phyloP scores from a whole-genome alignment of 2,329 filamentous ascomycete species.

The Claviceps paspali region DNA sequence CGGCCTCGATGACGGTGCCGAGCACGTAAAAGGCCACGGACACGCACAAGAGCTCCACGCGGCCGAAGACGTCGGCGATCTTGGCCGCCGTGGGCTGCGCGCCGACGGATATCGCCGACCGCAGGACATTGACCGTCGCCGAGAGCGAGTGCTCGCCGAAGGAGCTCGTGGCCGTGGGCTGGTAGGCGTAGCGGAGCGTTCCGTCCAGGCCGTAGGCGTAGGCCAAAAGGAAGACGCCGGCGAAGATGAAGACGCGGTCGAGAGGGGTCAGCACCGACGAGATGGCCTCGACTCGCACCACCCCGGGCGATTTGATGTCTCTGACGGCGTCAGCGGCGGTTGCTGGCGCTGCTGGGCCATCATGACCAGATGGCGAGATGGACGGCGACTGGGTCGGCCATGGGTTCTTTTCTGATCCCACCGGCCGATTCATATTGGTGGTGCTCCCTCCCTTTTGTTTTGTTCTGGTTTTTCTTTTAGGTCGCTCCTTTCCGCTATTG shows the following conservation, averaged over 20 bases:
- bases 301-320: slow-evolving; percentile 32
- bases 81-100: slow-evolving; percentile 48
- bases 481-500: too few species aligned
- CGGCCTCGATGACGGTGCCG: slow-evolving; percentile 46
- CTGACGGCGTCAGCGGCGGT: slow-evolving; percentile 13
- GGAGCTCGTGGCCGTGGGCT: slow-evolving; percentile 36
- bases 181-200: slow-evolving; percentile 38
- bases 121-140: slow-evolving; percentile 41
- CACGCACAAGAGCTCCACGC: slow-evolving; percentile 42
- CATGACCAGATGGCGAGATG: not conserved
- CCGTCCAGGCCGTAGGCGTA: slow-evolving; percentile 50
- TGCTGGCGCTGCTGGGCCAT: not conserved
- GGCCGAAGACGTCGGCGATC: slow-evolving; percentile 48
- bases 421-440: too few species aligned
- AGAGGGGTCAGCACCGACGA: slow-evolving; percentile 31
- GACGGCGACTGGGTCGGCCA: not conserved
- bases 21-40: slow-evolving; percentile 32
- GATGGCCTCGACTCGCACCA: slow-evolving; percentile 43
- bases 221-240: slow-evolving; percentile 45
- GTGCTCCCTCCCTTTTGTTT: not conserved
- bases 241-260: slow-evolving; percentile 43
- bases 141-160: slow-evolving; percentile 38
- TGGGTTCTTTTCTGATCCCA: not conserved
- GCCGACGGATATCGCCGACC: slow-evolving; percentile 43
- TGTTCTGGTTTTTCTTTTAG: not conserved